Conservation (phyloP, 2,329 filamentous ascomycete genomes). For the Trichoderma harzianum region DNA sequence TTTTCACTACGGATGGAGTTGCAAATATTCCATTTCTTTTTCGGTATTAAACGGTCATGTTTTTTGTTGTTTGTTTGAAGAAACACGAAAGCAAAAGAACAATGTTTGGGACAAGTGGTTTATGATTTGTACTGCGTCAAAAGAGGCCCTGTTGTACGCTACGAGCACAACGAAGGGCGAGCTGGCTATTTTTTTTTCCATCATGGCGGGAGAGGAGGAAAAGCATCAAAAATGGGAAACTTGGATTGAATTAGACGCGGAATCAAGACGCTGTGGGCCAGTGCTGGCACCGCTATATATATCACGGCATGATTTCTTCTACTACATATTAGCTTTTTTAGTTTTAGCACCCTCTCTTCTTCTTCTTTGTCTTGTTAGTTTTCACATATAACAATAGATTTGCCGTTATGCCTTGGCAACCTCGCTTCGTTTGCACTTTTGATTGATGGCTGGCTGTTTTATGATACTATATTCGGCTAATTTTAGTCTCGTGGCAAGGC, state of each 20-base stretch:
- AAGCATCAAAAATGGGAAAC: not conserved
- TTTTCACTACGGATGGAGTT: not conserved
- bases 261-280: slow-evolving; percentile 1
- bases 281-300: not conserved
- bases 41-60: not conserved
- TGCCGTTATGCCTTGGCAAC: slow-evolving; percentile 1
- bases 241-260: slow-evolving; percentile 1
- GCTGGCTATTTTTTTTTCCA: not conserved
- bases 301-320: slow-evolving; percentile 6
- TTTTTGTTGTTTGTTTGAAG: not conserved
- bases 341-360: not conserved
- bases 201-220: slow-evolving; percentile 10
- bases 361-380: not conserved
- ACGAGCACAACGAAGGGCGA: slow-evolving; percentile 10
- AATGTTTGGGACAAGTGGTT: not conserved
- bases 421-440: not conserved
- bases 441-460: not conserved
- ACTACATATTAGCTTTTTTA: slow-evolving; percentile 4
- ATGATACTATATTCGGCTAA: not conserved
- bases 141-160: not conserved
- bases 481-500: not conserved
- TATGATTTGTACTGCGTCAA: slow-evolving; percentile 32
- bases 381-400: not conserved
- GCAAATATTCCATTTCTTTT: not conserved
- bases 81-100: not conserved